Conservation (phyloP, 2,329 filamentous ascomycete species). For the Diaporthe destruens region DNA sequence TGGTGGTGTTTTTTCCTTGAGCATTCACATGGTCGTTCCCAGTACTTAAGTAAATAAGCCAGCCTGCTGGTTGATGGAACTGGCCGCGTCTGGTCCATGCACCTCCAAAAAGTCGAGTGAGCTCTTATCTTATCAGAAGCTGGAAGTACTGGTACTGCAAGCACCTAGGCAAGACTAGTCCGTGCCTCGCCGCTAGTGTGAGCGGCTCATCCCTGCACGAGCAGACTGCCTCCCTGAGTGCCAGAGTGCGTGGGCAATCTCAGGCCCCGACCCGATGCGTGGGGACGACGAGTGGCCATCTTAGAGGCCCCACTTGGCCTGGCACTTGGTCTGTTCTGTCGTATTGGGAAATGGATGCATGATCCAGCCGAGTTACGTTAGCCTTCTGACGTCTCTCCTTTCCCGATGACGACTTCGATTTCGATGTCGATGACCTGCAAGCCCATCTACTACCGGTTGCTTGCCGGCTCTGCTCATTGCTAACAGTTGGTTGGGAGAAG, state of each 20-base stretch:
- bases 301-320: slow-evolving; percentile 14
- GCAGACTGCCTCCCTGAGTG: no score
- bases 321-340: slow-evolving; percentile 1
- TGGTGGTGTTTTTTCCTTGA: neutral
- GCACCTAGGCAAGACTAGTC: neutral
- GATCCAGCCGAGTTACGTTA: slow-evolving; percentile 21
- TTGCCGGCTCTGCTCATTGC: slow-evolving; percentile 3
- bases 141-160: neutral
- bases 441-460: neutral
- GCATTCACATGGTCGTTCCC: slow-evolving; percentile 1
- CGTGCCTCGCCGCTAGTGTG: no score
- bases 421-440: neutral
- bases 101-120: slow-evolving; percentile 27
- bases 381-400: slow-evolving; percentile 15
- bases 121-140: slow-evolving; percentile 32
- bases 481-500: neutral
- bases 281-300: slow-evolving; percentile 20
- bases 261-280: slow-evolving; percentile 5
- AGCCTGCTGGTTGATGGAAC: neutral
- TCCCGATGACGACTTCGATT: neutral
- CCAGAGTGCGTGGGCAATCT: no score
- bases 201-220: neutral
- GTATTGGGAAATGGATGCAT: neutral
- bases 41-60: neutral
- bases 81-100: neutral